phyloP scores from a whole-genome alignment of 2,329 filamentous ascomycete genomes.

The Hypoxylon sp. region DNA sequence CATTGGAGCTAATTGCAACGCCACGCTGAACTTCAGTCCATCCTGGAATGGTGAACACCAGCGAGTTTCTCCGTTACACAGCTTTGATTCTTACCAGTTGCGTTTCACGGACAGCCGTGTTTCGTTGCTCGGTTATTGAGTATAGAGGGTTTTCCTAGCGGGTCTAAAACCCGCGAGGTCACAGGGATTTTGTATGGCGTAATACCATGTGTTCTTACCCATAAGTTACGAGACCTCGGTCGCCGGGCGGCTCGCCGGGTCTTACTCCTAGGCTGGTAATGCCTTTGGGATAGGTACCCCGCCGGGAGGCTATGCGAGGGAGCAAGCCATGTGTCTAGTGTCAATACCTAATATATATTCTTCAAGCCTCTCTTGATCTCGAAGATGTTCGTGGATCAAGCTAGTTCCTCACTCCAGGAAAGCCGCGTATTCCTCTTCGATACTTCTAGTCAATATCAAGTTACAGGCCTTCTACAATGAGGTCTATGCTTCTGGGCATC shows the following conservation, averaged over 20 bases:
- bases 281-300: neutral
- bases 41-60: neutral
- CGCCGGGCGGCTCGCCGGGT: slow-evolving; percentile 3
- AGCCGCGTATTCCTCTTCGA: slow-evolving; percentile 1
- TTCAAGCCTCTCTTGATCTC: slow-evolving; percentile 16
- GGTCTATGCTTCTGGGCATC: slow-evolving; percentile 7
- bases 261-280: slow-evolving; percentile 1
- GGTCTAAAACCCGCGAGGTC: neutral
- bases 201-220: slow-evolving; percentile 11
- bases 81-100: slow-evolving; percentile 2
- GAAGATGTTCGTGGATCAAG: slow-evolving; percentile 13
- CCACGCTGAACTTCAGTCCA: slow-evolving; percentile 8
- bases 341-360: slow-evolving; percentile 20
- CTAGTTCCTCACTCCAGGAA: slow-evolving; percentile 12
- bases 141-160: neutral
- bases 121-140: slow-evolving; percentile 1
- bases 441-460: slow-evolving; percentile 14
- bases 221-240: neutral
- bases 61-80: slow-evolving; percentile 28
- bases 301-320: neutral
- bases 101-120: neutral
- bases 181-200: slow-evolving; percentile 7
- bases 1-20: slow-evolving; percentile 3
- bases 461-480: slow-evolving; percentile 20
- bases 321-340: neutral